These are phyloP conservation scores for Voacanga thouarsii DNA, from an alignment of 257 asterid species.

Conservation along the genomic window DNA sequence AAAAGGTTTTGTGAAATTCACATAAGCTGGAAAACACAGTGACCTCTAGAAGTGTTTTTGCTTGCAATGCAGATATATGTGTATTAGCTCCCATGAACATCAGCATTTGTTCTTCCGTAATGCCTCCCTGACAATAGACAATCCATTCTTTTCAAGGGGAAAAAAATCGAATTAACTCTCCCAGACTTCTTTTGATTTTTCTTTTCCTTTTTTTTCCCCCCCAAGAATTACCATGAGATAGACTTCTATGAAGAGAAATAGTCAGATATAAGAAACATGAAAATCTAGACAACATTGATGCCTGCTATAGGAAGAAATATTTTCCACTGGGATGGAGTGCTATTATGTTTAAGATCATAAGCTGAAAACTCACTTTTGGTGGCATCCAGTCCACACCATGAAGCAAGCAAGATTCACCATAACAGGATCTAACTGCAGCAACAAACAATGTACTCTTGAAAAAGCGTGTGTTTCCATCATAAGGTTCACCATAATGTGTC, in stretches of 20 bases:
- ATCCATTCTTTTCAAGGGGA: not conserved
- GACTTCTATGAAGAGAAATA: not conserved
- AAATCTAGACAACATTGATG: not conserved
- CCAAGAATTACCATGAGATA: not conserved
- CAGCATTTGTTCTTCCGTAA: slow-evolving; percentile 98
- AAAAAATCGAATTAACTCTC: not conserved
- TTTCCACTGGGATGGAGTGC: not conserved
- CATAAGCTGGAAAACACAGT: slow-evolving; percentile 13
- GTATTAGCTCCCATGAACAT: slow-evolving; percentile 91
- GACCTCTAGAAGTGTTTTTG: slow-evolving; percentile 83
- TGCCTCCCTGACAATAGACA: slow-evolving; percentile 66
- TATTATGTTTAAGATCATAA: not conserved
- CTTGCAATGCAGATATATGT: slow-evolving; percentile 62
- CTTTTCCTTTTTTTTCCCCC: not conserved
- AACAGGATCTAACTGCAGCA: slow-evolving; percentile 98
- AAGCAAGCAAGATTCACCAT: slow-evolving; percentile 93
- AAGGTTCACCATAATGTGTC: slow-evolving; percentile 96
- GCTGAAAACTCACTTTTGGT: slow-evolving; percentile 60
- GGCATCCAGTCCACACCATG: slow-evolving; percentile 99
- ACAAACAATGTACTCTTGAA: slow-evolving; percentile 92
- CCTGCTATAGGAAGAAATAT: not conserved
- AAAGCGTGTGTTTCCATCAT: slow-evolving; percentile 94
- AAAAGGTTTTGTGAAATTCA: not conserved
- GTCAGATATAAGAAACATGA: not conserved
- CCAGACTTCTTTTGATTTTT: not conserved